These are phyloP conservation scores for Aspergillus olivimuriae DNA, from an alignment of 495 filamentous ascomycete species.

Conservation along the genomic window DNA sequence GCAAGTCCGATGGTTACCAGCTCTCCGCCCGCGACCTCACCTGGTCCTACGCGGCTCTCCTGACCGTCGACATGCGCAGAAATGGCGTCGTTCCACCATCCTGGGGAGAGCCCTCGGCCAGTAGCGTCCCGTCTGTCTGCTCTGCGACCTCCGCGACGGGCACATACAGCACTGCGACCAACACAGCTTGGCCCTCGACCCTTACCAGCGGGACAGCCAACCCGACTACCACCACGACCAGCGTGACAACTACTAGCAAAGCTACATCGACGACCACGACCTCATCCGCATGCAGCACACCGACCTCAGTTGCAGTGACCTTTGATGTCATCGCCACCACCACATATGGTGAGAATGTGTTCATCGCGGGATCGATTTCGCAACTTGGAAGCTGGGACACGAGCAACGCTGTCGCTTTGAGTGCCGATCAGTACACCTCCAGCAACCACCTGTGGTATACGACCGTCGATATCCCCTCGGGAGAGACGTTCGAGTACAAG, in stretches of 20 bases:
- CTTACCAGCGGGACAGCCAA: conserved; percentile 34
- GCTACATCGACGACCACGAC: conserved; percentile 26
- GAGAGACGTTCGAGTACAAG: conserved; percentile 58
- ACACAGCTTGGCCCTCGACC: conserved; percentile 48
- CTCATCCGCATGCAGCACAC: conserved; percentile 31
- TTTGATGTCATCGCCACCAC: conserved; percentile 54
- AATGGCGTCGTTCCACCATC: conserved; percentile 46
- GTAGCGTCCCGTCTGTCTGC: conserved; percentile 50
- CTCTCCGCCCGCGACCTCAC: conserved; percentile 51
- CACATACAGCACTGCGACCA: conserved; percentile 51
- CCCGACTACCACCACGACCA: conserved; percentile 28
- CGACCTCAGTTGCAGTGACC: conserved; percentile 48
- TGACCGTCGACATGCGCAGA: conserved; percentile 45
- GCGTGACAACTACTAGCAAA: conserved; percentile 25
- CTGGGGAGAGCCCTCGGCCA: conserved; percentile 47
- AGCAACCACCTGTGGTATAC: conserved; percentile 53
- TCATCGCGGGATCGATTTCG: conserved; percentile 48
- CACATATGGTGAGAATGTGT: conserved; percentile 51
- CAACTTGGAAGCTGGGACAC: conserved; percentile 54
- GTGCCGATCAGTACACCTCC: conserved; percentile 45
- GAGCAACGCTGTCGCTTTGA: conserved; percentile 42
- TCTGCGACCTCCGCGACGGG: conserved; percentile 45
- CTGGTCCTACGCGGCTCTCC: conserved; percentile 47
- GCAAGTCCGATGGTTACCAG: conserved; percentile 42
- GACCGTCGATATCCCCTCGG: conserved; percentile 44